A percentile compares a stretch with the other conserved stretches of the same genome.
phyloP scores from a whole-genome alignment of 1,139 yeast genomes.

The Candida sojae region DNA sequence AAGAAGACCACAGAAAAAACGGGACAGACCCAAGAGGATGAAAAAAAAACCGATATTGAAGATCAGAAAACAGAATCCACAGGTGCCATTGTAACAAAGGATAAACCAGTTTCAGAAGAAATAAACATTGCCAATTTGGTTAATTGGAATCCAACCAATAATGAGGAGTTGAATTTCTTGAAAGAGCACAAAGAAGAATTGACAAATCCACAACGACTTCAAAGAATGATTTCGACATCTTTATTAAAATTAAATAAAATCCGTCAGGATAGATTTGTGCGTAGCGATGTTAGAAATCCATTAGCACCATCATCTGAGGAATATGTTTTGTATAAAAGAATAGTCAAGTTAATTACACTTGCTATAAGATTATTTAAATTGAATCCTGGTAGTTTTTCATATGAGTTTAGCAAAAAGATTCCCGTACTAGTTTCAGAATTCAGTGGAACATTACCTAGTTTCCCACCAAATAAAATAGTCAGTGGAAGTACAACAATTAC shows the following conservation, averaged over 20 bases:
- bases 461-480: constrained; percentile 19
- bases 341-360: constrained; percentile 31
- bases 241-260: constrained; percentile 60
- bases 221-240: constrained; percentile 56
- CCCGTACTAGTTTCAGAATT: constrained; percentile 78
- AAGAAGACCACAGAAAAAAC: constrained; percentile 6
- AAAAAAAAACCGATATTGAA: constrained; percentile 11
- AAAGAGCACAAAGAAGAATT: constrained; percentile 28
- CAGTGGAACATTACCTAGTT: constrained; percentile 79
- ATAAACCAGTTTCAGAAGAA: constrained; percentile 8
- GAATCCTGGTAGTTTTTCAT: constrained; percentile 30
- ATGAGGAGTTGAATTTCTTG: constrained; percentile 26
- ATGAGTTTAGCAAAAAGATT: constrained; percentile 42
- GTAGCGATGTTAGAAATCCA: constrained; percentile 29
- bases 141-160: constrained; percentile 39
- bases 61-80: constrained; percentile 10
- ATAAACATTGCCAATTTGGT: constrained; percentile 37
- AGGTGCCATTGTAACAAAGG: constrained; percentile 9
- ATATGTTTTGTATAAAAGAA: constrained; percentile 43
- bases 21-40: constrained; percentile 6
- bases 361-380: constrained; percentile 31
- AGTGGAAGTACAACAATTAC: background rate
- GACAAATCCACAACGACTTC: constrained; percentile 33
- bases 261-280: constrained; percentile 58
- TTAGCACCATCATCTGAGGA: constrained; percentile 33